Percentiles rank a stretch among this genome's conserved stretches.
Conservation (phyloP, 2,329 filamentous ascomycete genomes). For the Neofusicoccum sp. region DNA sequence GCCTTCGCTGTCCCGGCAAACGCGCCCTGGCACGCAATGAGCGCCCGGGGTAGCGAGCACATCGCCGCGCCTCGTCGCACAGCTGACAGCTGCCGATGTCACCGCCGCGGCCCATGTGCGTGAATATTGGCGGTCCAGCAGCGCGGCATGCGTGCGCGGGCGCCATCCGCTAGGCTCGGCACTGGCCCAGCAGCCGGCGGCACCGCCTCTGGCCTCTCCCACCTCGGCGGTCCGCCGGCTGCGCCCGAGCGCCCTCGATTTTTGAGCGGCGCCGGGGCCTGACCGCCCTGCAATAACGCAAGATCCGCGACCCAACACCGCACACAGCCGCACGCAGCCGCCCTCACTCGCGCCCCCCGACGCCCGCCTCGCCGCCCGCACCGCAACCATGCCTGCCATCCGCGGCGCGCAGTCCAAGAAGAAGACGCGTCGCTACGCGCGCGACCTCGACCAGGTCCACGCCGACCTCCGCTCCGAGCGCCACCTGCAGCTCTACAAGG, state of each 20-base stretch:
- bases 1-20: background rate
- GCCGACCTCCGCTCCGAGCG: slow-evolving; percentile 74
- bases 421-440: slow-evolving; percentile 52
- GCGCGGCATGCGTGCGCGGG: background rate
- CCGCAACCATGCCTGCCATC: slow-evolving; percentile 48
- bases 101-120: background rate
- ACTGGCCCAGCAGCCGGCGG: background rate
- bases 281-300: slow-evolving; percentile 16
- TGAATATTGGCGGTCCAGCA: background rate
- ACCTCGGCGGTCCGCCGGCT: background rate
- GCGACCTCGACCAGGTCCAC: slow-evolving; percentile 90
- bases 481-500: slow-evolving; percentile 77
- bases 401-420: slow-evolving; percentile 49
- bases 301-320: slow-evolving; percentile 12
- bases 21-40: slow-evolving; percentile 4
- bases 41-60: slow-evolving; percentile 1
- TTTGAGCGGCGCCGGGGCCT: background rate
- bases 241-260: slow-evolving; percentile 3
- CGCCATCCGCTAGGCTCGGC: slow-evolving; percentile 1
- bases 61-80: background rate
- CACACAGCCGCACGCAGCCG: slow-evolving; percentile 22
- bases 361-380: slow-evolving; percentile 16
- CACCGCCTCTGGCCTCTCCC: background rate
- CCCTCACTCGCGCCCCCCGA: slow-evolving; percentile 24
- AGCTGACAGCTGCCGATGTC: background rate